Conservation (phyloP, 2,329 filamentous ascomycete genomes). For the Colletotrichum sansevieriae region DNA sequence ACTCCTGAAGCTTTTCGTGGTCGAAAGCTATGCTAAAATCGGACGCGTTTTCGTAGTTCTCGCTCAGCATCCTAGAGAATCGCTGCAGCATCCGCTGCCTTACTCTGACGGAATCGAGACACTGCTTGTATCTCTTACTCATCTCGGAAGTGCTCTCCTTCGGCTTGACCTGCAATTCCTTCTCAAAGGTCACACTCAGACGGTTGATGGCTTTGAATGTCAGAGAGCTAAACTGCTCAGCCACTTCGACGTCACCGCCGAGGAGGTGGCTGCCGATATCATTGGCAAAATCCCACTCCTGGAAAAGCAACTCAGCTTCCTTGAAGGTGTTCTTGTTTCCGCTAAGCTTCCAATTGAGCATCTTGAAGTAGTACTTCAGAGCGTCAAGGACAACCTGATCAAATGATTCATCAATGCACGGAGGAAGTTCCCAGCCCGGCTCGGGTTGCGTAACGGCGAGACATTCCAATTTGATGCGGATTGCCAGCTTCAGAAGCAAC, state of each 20-base stretch:
- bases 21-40: conserved; percentile 88
- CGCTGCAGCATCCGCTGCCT: conserved; percentile 96
- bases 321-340: conserved; percentile 99
- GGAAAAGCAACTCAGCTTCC: conserved; percentile 95
- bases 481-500: conserved; percentile 89
- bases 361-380: conserved; percentile 97
- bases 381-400: conserved; percentile 92
- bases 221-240: conserved; percentile 94
- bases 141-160: conserved; percentile 89
- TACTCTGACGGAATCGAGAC: conserved; percentile 94
- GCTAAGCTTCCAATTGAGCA: conserved; percentile 97
- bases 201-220: conserved; percentile 93
- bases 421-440: conserved; percentile 93
- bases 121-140: conserved; percentile 97
- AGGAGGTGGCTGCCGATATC: conserved; percentile 92
- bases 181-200: conserved; percentile 90
- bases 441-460: conserved; percentile 86
- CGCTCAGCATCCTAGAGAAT: conserved; percentile 89
- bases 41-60: conserved; percentile 95
- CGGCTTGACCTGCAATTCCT: conserved; percentile 85
- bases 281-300: conserved; percentile 98
- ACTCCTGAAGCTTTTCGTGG: conserved; percentile 76
- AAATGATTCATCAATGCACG: conserved; percentile 97
- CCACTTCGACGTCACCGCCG: conserved; percentile 94
- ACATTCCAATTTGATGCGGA: conserved; percentile 92